Evolutionary conservation across 371 early-diverging fungal species (phyloP).

Genomic region (Haplosporangium sp.): DNA sequence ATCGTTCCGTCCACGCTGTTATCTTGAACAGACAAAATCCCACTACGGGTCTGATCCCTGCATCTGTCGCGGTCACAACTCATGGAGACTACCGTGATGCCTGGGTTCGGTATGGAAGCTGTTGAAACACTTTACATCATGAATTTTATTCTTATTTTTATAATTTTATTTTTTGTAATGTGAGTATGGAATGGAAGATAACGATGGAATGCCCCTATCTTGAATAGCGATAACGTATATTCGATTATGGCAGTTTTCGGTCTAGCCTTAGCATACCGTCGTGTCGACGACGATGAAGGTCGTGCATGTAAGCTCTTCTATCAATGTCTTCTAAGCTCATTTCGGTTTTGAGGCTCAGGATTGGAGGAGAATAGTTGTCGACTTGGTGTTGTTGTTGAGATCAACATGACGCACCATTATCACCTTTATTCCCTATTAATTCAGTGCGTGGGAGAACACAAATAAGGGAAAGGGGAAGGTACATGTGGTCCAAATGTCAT

Average conservation of each 20-base stretch:
- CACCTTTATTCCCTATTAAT: background rate
- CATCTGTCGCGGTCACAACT: slow-evolving; percentile 87
- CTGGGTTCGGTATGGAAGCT: slow-evolving; percentile 82
- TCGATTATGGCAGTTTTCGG: slow-evolving; percentile 92
- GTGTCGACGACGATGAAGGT: slow-evolving; percentile 85
- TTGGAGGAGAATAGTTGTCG: background rate
- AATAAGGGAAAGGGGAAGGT: background rate
- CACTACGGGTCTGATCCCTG: slow-evolving; percentile 90
- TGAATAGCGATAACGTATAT: slow-evolving; percentile 87
- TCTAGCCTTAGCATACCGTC: slow-evolving; percentile 85
- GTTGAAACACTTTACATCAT: background rate
- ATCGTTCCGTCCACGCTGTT: slow-evolving; percentile 78
- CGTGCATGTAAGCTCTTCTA: slow-evolving; percentile 74
- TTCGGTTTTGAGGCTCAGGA: too few relatives aligned
- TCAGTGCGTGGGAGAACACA: background rate
- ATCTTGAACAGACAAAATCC: slow-evolving; percentile 86
- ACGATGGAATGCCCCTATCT: background rate
- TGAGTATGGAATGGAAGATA: background rate
- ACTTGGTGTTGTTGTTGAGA: background rate
- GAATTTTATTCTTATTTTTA: background rate
- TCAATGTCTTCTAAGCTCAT: background rate
- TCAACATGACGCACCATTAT: background rate
- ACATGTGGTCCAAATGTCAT: too few relatives aligned
- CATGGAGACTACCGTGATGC: slow-evolving; percentile 92
- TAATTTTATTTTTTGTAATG: background rate